Evolutionary conservation across 1,139 yeast genomes (phyloP).

Genomic region (Candida sanyaensis): DNA sequence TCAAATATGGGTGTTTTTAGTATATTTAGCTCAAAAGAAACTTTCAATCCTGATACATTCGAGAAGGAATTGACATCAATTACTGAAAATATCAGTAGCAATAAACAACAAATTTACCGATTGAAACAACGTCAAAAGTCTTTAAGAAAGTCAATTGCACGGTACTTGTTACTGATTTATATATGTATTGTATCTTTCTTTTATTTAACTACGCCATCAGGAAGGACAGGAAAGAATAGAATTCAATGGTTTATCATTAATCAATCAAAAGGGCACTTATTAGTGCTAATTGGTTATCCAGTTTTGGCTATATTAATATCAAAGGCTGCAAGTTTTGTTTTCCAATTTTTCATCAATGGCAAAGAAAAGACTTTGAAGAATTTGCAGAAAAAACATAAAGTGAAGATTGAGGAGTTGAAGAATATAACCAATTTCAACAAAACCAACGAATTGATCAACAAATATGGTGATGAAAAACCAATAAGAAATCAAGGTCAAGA

Average conservation of each 20-base stretch:
- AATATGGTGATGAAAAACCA: constrained; percentile 39
- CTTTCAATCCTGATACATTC: constrained; percentile 51
- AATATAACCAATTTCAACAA: constrained; percentile 75
- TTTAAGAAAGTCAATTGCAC: constrained; percentile 16
- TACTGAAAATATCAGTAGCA: constrained; percentile 34
- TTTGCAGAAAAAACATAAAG: constrained; percentile 54
- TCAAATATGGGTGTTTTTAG: constrained; percentile 23
- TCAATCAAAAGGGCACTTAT: constrained; percentile 22
- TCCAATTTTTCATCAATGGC: constrained; percentile 25
- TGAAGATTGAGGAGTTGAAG: constrained; percentile 74
- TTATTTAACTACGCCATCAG: constrained; percentile 24
- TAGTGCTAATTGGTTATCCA: constrained; percentile 31
- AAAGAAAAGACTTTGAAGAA: constrained; percentile 20
- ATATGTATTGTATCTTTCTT: constrained; percentile 27
- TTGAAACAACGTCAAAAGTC: constrained; percentile 15
- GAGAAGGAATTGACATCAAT: constrained; percentile 52
- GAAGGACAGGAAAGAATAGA: constrained; percentile 18
- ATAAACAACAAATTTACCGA: constrained; percentile 21
- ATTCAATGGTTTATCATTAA: constrained; percentile 26
- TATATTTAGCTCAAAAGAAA: constrained; percentile 30
- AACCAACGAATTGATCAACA: constrained; percentile 68
- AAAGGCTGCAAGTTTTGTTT: constrained; percentile 22
- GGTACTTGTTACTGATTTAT: constrained; percentile 36
- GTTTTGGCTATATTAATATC: constrained; percentile 22
- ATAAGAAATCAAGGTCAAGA: constrained; percentile 1